These are phyloP conservation scores for Retiboletus fuscus DNA, from an alignment of 1,284 basidiomycete species.

Conservation along the genomic window DNA sequence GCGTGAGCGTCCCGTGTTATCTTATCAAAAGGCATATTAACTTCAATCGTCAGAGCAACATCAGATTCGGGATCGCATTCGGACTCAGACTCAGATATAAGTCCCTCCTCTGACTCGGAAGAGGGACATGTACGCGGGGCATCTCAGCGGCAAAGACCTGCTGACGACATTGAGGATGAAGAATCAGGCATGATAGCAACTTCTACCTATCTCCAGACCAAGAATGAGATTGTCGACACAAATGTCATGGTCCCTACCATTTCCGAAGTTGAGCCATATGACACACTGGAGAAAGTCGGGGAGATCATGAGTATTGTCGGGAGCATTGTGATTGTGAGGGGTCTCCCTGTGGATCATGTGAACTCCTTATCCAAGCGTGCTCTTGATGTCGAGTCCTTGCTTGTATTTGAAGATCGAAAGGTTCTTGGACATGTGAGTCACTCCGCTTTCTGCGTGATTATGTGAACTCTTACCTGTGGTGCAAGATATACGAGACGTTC, in stretches of 20 bases:
- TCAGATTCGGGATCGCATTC: conserved; percentile 58
- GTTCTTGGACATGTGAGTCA: conserved; percentile 84
- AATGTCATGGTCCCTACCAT: conserved; percentile 67
- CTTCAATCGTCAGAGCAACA: conserved; percentile 37
- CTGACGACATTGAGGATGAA: conserved; percentile 59
- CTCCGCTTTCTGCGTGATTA: conserved; percentile 16
- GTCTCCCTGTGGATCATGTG: conserved; percentile 57
- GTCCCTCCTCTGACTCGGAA: conserved; percentile 47
- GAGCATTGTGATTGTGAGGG: conserved; percentile 77
- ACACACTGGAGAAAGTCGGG: conserved; percentile 76
- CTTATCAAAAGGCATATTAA: conserved; percentile 33
- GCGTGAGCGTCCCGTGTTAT: conserved; percentile 31
- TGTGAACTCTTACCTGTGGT: conserved; percentile 20
- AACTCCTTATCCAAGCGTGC: conserved; percentile 66
- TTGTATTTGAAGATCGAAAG: conserved; percentile 86
- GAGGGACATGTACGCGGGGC: conserved; percentile 36
- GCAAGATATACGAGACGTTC: conserved; percentile 89
- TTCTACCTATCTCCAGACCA: conserved; percentile 66
- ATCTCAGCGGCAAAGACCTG: conserved; percentile 17
- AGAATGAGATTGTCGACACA: conserved; percentile 69
- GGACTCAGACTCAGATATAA: conserved; percentile 57
- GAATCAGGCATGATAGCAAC: conserved; percentile 56
- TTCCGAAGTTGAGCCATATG: conserved; percentile 66
- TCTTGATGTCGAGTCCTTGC: conserved; percentile 86
- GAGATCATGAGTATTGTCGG: conserved; percentile 79